Base-by-base conservation (phyloP, 768 basidiomycete species). In the Leccinum imitatum region DNA sequence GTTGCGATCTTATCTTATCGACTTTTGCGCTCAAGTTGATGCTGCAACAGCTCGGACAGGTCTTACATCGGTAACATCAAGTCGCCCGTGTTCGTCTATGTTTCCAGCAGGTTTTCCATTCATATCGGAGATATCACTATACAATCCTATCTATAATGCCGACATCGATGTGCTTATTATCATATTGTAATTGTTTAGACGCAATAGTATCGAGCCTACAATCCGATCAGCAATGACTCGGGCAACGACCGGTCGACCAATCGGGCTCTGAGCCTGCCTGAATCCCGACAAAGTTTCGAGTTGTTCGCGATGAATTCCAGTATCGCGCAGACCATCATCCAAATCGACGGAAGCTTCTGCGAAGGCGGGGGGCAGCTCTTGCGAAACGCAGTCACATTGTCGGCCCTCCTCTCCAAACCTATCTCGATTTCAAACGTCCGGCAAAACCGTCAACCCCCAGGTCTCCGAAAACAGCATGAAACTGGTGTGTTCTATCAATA, bases 351-450 rank as follows among this genome's bases (percentile, higher is more conserved):
- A 35, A 75, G 79, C 59, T 73, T 75, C 51, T 72, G 80, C 27
- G 81, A 82, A 65, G 81, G 81, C 21, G 89, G 90, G 2, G 90
- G 90, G 0, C 90, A 91, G 65, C 82, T 91, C 41, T 74, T 92
- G 27, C 84, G 90, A 52, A 90, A 89, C 64, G 76, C 86, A 0
- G 78, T 89, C 35, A 77, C 87, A 1, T 74, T 91, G 37, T 83
- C 90, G n/a, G 82, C 84, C 9, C 75, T 91, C 17, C 77, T 90
- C 15, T 73, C 74, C n/a, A 85, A 80, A 58, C 83, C 86, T 1
- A 76, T 91, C 27, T 73, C 76, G 4, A 83, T 91, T 51, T 69
- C 80, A 35, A 85, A 87, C 15, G 83, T 92, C 30, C 83, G 90
- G 31, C 74, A 74, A 52, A 79, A 79, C 25, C 79, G 90, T 53